phyloP scores from a whole-genome alignment of 805 yeast species.

The Starmerella powellii region DNA sequence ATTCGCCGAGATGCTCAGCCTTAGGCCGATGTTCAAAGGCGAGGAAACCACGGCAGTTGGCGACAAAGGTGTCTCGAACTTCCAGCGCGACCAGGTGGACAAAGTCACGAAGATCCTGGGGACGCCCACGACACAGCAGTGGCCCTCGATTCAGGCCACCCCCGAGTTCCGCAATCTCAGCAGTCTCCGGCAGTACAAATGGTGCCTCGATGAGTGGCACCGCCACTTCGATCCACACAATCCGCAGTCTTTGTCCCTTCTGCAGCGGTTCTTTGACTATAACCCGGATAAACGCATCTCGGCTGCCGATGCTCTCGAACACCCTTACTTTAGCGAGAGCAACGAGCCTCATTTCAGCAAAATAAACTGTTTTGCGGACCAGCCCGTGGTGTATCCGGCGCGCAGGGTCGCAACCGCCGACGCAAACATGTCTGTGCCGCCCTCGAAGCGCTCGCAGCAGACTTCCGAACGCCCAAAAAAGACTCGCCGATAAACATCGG shows the following conservation, averaged over 20 bases:
- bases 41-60: conserved; percentile 67
- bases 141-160: conserved; percentile 69
- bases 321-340: conserved; percentile 61
- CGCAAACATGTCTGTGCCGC: conserved; percentile 17
- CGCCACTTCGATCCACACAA: conserved; percentile 68
- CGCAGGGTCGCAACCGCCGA: conserved; percentile 44
- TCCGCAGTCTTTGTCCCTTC: conserved; percentile 51
- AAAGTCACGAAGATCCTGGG: conserved; percentile 91
- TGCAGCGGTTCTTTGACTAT: conserved; percentile 57
- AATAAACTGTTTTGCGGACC: conserved; percentile 69
- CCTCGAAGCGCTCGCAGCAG: conserved; percentile 6
- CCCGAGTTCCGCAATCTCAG: conserved; percentile 70
- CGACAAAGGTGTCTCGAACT: conserved; percentile 25
- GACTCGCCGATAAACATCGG: background rate
- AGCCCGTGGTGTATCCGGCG: conserved; percentile 64
- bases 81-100: conserved; percentile 83
- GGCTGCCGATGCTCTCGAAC: conserved; percentile 63
- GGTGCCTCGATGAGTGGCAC: conserved; percentile 74
- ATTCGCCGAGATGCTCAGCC: conserved; percentile 74
- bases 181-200: conserved; percentile 47
- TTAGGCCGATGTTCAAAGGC: conserved; percentile 91
- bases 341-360: conserved; percentile 36
- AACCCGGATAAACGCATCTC: conserved; percentile 74
- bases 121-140: conserved; percentile 60
- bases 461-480: conserved; percentile 3